These are phyloP conservation scores for Cordyceps pruinosa DNA, from an alignment of 2,329 filamentous ascomycete species.

Conservation along the genomic window DNA sequence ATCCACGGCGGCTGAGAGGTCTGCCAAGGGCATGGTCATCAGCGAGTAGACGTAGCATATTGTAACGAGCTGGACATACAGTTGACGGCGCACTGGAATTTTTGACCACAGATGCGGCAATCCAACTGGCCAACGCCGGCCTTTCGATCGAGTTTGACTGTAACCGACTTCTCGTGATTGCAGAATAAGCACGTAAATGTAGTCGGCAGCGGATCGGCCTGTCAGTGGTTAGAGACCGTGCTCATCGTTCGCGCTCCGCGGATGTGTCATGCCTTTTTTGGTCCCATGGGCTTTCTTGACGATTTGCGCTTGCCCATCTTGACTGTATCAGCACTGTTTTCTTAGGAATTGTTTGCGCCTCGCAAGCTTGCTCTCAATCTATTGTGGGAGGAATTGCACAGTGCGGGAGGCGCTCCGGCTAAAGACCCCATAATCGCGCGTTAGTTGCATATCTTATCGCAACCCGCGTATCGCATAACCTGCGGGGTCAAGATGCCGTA, in stretches of 20 bases:
- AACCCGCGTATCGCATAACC: not conserved
- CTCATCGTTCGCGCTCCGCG: not conserved
- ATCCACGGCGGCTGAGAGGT: slow-evolving; percentile 84
- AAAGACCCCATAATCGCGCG: not conserved
- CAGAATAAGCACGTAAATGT: slow-evolving; percentile 97
- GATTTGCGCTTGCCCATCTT: slow-evolving; percentile 87
- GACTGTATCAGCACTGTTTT: not conserved
- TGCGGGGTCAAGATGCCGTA: not conserved
- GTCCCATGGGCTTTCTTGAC: slow-evolving; percentile 70
- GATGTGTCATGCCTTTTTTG: slow-evolving; percentile 53
- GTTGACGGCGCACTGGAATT: slow-evolving; percentile 88
- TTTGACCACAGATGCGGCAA: slow-evolving; percentile 91
- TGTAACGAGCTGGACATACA: slow-evolving; percentile 47
- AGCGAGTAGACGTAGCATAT: slow-evolving; percentile 11
- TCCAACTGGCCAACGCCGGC: slow-evolving; percentile 74
- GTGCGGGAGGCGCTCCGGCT: not conserved
- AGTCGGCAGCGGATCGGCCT: slow-evolving; percentile 67
- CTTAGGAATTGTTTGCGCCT: not conserved
- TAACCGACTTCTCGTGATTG: slow-evolving; percentile 91
- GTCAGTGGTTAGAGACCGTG: slow-evolving; percentile 15
- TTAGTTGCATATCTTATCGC: slow-evolving; percentile 11
- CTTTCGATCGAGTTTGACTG: slow-evolving; percentile 92
- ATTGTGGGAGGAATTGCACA: not conserved
- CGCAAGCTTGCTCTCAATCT: not conserved
- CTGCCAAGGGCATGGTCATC: slow-evolving; percentile 38